A percentile compares a stretch with the other conserved stretches of the same genome.
phyloP scores from a whole-genome alignment of 768 basidiomycete genomes.

The Mycena capillaripes region DNA sequence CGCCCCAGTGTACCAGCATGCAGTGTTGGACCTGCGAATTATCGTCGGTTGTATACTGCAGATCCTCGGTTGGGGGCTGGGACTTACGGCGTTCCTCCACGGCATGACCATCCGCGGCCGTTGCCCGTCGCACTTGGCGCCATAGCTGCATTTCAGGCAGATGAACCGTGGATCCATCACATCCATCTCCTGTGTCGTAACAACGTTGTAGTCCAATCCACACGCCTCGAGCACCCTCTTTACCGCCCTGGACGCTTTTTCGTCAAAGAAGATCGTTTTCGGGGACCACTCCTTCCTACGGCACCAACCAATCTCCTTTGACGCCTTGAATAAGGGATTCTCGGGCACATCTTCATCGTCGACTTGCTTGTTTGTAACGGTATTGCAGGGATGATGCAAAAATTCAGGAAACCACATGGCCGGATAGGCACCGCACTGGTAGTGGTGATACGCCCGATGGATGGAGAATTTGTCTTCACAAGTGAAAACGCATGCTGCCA shows the following conservation, averaged over 20 bases:
- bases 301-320: conserved; percentile 19
- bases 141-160: conserved; percentile 53
- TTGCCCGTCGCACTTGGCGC: conserved; percentile 49
- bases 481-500: conserved; percentile 47
- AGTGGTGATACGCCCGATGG: conserved; percentile 10
- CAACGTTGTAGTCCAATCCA: conserved; percentile 40
- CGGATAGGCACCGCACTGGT: conserved; percentile 19
- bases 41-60: not conserved
- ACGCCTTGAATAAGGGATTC: conserved; percentile 34
- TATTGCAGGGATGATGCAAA: conserved; percentile 49
- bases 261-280: conserved; percentile 44
- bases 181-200: conserved; percentile 47
- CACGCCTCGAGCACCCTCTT: conserved; percentile 48
- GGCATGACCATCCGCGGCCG: conserved; percentile 44
- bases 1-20: conserved; percentile 48
- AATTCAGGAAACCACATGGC: conserved; percentile 54
- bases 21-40: conserved; percentile 48
- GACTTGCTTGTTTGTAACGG: conserved; percentile 18
- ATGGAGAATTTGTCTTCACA: conserved; percentile 36
- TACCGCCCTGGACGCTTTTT: conserved; percentile 47
- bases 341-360: conserved; percentile 22
- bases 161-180: conserved; percentile 46
- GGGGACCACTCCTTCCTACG: conserved; percentile 41
- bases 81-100: conserved; percentile 52
- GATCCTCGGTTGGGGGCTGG: conserved; percentile 20